A percentile compares a stretch with the other conserved stretches of the same genome.
These are phyloP conservation scores for Leishmania major DNA, from an alignment of 208 protist genomes.

Conservation along the genomic window DNA sequence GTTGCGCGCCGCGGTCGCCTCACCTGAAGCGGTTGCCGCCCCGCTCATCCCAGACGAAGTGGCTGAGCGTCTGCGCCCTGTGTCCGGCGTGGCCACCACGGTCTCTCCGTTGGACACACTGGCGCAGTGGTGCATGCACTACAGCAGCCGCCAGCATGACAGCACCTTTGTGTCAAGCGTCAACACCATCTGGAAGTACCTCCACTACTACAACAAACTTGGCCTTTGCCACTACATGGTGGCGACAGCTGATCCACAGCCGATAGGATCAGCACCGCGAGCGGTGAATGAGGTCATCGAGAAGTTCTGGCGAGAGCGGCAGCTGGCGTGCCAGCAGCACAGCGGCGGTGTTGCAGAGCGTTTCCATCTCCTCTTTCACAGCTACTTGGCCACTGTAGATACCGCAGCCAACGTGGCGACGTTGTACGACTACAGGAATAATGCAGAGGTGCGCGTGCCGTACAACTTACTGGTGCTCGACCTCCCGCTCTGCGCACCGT, in stretches of 20 bases:
- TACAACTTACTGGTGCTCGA: constrained; percentile 79
- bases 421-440: constrained; percentile 75
- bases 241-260: constrained; percentile 65
- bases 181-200: constrained; percentile 82
- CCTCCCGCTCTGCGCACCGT: constrained; percentile 68
- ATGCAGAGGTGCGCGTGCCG: constrained; percentile 47
- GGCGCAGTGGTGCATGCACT: constrained; percentile 35
- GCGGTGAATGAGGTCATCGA: constrained; percentile 53
- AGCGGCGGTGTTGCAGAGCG: constrained; percentile 1
- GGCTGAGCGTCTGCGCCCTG: constrained; percentile 2
- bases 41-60: constrained; percentile 14
- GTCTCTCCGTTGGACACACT: constrained; percentile 1
- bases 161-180: constrained; percentile 79
- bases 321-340: constrained; percentile 20
- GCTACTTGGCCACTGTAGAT: constrained; percentile 62
- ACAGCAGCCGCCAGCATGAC: constrained; percentile 68
- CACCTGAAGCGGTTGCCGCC: not conserved
- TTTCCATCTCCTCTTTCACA: constrained; percentile 49
- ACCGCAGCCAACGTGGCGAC: constrained; percentile 37
- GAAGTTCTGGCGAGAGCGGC: constrained; percentile 54
- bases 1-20: not conserved
- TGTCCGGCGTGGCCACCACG: not conserved
- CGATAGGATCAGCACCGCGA: constrained; percentile 58
- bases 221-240: constrained; percentile 48
- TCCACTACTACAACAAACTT: constrained; percentile 77